Percentiles rank a stretch among this genome's conserved stretches.
These are phyloP conservation scores for Diplodia intermedia DNA, from an alignment of 2,329 filamentous ascomycete species.

Conservation along the genomic window DNA sequence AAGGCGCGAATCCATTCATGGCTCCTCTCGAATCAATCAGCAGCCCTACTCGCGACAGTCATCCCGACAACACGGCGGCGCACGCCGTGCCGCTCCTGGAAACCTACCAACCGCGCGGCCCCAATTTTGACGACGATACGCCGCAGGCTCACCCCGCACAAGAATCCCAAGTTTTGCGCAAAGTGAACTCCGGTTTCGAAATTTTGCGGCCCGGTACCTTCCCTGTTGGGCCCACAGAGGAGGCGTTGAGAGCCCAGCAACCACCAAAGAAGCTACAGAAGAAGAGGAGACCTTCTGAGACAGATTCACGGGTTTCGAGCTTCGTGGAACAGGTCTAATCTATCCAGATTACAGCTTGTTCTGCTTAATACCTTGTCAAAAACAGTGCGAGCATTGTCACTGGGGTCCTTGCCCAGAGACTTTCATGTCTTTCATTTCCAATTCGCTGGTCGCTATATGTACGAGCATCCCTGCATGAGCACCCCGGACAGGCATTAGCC, in stretches of 20 bases:
- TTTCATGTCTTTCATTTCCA: neutral
- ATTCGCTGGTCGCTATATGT: slow-evolving; percentile 18
- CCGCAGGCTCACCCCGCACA: slow-evolving; percentile 41
- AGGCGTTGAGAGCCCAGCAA: slow-evolving; percentile 40
- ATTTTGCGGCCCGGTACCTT: slow-evolving; percentile 51
- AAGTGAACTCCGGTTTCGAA: slow-evolving; percentile 53
- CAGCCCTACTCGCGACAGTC: slow-evolving; percentile 38
- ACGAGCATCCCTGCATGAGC: slow-evolving; percentile 24
- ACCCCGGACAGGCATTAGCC: neutral
- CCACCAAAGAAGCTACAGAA: slow-evolving; percentile 53
- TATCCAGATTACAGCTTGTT: neutral
- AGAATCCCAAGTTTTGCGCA: slow-evolving; percentile 46
- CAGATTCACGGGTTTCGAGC: slow-evolving; percentile 43
- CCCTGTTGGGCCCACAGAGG: slow-evolving; percentile 38
- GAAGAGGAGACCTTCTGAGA: slow-evolving; percentile 46
- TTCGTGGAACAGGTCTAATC: slow-evolving; percentile 48
- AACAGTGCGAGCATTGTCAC: slow-evolving; percentile 10
- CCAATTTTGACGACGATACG: slow-evolving; percentile 44
- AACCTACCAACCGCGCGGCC: slow-evolving; percentile 48
- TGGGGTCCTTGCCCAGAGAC: neutral
- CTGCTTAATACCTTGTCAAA: slow-evolving; percentile 10
- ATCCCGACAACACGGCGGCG: slow-evolving; percentile 40
- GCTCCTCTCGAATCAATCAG: slow-evolving; percentile 34
- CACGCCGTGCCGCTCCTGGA: slow-evolving; percentile 46
- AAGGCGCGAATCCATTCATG: slow-evolving; percentile 35